A percentile compares a stretch with the other conserved stretches of the same genome.
These are phyloP conservation scores for Colletotrichum tabaci DNA, from an alignment of 2,329 filamentous ascomycete genomes.

Conservation along the genomic window DNA sequence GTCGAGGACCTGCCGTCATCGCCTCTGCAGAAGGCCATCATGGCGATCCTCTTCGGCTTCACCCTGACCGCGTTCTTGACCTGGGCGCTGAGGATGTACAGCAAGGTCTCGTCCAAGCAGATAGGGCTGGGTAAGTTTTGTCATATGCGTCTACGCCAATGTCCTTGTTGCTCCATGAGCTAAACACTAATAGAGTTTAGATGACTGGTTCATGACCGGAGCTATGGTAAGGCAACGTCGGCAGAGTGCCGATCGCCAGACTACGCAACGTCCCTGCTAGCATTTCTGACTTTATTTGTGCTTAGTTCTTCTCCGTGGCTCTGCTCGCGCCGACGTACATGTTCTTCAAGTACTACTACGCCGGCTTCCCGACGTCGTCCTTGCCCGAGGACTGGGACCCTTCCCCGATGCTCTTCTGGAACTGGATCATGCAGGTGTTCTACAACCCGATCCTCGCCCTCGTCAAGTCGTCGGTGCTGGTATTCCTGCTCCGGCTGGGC, in stretches of 20 bases:
- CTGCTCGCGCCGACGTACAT: constrained; percentile 28
- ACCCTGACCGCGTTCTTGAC: constrained; percentile 47
- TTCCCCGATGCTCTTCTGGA: constrained; percentile 29
- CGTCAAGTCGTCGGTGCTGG: constrained; percentile 53
- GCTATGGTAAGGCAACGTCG: constrained; percentile 20
- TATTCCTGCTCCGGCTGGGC: constrained; percentile 52
- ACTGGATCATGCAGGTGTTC: constrained; percentile 50
- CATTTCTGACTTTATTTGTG: not conserved
- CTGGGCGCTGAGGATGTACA: constrained; percentile 47
- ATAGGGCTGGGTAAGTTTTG: constrained; percentile 19
- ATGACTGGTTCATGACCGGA: constrained; percentile 33
- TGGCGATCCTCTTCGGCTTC: constrained; percentile 52
- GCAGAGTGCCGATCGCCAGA: constrained; percentile 11
- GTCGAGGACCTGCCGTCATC: constrained; percentile 51
- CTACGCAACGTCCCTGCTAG: not conserved
- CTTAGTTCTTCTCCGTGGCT: constrained; percentile 23
- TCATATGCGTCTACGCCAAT: not conserved
- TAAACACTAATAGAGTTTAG: not conserved
- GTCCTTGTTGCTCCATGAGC: not conserved
- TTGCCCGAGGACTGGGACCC: constrained; percentile 26
- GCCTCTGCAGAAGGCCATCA: constrained; percentile 49
- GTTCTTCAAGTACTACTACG: constrained; percentile 36
- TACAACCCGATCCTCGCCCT: constrained; percentile 63
- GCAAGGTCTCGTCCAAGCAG: constrained; percentile 18
- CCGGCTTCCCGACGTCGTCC: constrained; percentile 22